Base-by-base conservation (phyloP, 345 rosid genomes). In the Psidium friedrichsthalianum region DNA sequence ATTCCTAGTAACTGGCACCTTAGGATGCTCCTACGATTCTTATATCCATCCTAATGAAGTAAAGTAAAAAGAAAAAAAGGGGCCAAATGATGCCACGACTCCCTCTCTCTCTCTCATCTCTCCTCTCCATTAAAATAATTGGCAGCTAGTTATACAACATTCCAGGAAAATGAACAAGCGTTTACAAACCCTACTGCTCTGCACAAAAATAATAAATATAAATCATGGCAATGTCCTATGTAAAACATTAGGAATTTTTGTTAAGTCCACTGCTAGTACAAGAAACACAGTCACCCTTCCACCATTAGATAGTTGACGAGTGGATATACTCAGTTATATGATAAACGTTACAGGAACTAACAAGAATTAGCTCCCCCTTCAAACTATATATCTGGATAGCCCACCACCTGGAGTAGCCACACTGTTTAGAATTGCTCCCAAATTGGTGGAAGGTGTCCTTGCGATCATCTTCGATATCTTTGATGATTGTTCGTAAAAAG, bases 381-480 rank as follows among this genome's bases (percentile, higher is more conserved):
- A n/a, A 61, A 96, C 96, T 58, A 95, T 92, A 83, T 91, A 95
- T n/a, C n/a, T 21, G 94, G 99, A 90, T 95, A n/a, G 99, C 58
- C 98, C 98, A 82, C 99, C 96, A 56, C 94, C 96, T 42, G 94
- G 96, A 92, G 93, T 96, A 82, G 94, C 90, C 87, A 94, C 92
- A 88, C 87, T 82, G 78, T 88, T 91, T 87, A 92, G 94, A 88
- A 91, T 93, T 88, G 93, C 91, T 87, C 96, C 98, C 84, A 93
- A 84, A 74, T 94, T 92, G 1, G 84, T 61, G 21, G 93, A 87
- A 52, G 95, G 93, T 64, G 93, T 88, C 88, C 95, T 89, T 29
- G 90, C 93, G 78, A 93, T n/a, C 97, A 88, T 95, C 95, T 89
- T 95, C 98, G 40, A 96, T 96, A 86, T 96, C 99, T 93, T 95